Conservation (phyloP, 345 rosid species). For the Gynandropsis gynandra region DNA sequence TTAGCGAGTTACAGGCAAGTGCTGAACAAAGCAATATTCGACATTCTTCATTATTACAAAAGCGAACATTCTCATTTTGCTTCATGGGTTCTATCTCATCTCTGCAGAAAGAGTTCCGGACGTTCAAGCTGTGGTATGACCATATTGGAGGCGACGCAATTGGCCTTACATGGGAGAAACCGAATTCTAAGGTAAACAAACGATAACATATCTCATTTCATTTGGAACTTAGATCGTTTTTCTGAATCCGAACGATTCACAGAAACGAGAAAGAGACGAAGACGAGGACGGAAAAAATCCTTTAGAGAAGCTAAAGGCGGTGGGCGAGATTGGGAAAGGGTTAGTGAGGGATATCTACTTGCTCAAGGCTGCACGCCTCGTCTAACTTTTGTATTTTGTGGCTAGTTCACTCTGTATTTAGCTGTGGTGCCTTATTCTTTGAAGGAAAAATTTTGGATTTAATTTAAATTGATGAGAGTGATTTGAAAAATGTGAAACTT, state of each 20-base stretch:
- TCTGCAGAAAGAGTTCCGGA: conserved; percentile 49
- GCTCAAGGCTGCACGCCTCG: conserved; percentile 51
- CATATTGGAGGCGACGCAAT: conserved; percentile 76
- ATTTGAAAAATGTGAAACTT: too few species aligned
- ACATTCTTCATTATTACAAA: background rate
- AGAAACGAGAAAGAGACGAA: conserved; percentile 69
- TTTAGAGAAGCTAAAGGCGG: conserved; percentile 40
- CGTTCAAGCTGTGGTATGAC: conserved; percentile 77
- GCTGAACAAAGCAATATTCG: background rate
- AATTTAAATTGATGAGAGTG: too few species aligned
- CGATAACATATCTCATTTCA: background rate
- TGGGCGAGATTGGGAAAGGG: conserved; percentile 79
- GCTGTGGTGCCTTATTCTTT: too few species aligned
- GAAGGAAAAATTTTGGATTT: too few species aligned
- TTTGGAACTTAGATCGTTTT: conserved; percentile 6
- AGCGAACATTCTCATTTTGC: background rate
- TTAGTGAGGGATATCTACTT: conserved; percentile 58
- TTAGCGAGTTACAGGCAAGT: conserved; percentile 65
- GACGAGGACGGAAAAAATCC: conserved; percentile 37
- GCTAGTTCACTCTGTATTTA: background rate
- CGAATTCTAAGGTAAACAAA: conserved; percentile 47
- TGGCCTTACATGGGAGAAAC: conserved; percentile 73
- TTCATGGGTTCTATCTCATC: conserved; percentile 8
- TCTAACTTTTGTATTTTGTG: background rate
- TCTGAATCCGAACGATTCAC: background rate